phyloP scores from a whole-genome alignment of 305 asterid species.

The Solanum chacoense region DNA sequence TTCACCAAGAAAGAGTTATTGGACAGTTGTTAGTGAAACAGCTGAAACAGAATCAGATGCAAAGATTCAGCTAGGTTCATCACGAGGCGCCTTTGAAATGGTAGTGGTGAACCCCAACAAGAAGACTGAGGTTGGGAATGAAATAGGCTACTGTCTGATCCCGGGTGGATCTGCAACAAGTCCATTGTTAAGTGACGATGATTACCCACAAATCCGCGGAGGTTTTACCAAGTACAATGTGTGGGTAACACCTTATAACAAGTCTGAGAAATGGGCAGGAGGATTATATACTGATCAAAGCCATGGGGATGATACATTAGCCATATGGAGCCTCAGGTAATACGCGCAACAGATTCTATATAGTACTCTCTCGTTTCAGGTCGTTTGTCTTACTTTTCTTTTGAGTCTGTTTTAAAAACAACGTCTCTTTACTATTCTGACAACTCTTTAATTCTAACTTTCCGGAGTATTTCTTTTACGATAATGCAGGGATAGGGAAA shows the following conservation, averaged over 20 bases:
- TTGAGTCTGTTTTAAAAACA: background rate
- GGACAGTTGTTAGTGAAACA: slow-evolving; percentile 26
- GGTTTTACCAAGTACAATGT: slow-evolving; percentile 31
- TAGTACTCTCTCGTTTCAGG: background rate
- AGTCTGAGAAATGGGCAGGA: slow-evolving; percentile 43
- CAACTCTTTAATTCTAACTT: too few relatives aligned
- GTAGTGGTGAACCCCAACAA: slow-evolving; percentile 40
- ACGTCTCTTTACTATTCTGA: background rate
- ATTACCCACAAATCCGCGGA: slow-evolving; percentile 38
- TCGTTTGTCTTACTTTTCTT: too few relatives aligned
- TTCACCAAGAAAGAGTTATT: background rate
- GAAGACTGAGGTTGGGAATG: slow-evolving; percentile 46
- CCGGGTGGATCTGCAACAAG: slow-evolving; percentile 27
- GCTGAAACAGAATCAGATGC: slow-evolving; percentile 50
- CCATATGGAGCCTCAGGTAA: slow-evolving; percentile 42
- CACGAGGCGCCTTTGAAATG: slow-evolving; percentile 10
- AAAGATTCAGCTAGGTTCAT: slow-evolving; percentile 23
- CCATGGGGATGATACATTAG: slow-evolving; percentile 43
- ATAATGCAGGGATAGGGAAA: slow-evolving; percentile 35
- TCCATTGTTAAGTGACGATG: slow-evolving; percentile 15
- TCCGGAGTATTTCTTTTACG: background rate
- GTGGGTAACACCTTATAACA: slow-evolving; percentile 39
- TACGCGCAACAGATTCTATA: background rate
- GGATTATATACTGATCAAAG: slow-evolving; percentile 35
- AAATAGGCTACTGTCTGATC: slow-evolving; percentile 39